Evolutionary conservation across 441 rosid genomes (phyloP), one percentile per base, ranked within the genome.

Genomic region (Cnidoscolus chayamansa): DNA sequence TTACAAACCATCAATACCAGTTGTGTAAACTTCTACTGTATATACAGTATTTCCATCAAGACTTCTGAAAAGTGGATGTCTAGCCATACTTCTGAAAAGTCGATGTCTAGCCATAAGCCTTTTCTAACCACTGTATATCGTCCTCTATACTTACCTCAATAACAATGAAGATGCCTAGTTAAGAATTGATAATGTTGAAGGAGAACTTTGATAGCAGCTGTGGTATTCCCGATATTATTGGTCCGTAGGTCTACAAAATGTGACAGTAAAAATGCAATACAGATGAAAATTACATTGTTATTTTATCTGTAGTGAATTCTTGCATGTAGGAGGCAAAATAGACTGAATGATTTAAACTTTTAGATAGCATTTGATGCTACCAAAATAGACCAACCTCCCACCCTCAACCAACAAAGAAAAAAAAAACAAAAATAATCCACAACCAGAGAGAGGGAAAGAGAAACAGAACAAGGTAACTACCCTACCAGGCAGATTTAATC

Each of bases 121-220:
- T 20, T 58, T 30, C 31, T 64, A 49, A 58, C 53, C 37, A 67
- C 13, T 40, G 47, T 54, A 62, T 54, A 61, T 32, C 16, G 30
- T 49, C 19, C 31, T 45, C 50, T 65, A 58, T 8, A 17, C 67
- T 37, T 65, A 49, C 71, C 59, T 17, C 0, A 20, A 17, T 19
- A 35, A 31, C 48, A 7, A 0, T 3, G 35, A 16, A 43, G 30
- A 67, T 0, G 56, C 19, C 5, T n/a, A n/a, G 13, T 65, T 66
- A 86, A 50, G 59, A 15, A 47, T 80, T 79, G 11, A 88, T 78
- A 30, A 83, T 84, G 82, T 87, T 91, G 93, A 88, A 82, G 72
- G 96, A 85, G 84, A 82, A 88, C 68, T 85, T 88, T 0, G 97
- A 91, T 43, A 93, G 84, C 82, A 91, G 84, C 80, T 85, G 89